phyloP scores from a whole-genome alignment of 371 early-diverging fungal genomes.

The Nematocida sp. region DNA sequence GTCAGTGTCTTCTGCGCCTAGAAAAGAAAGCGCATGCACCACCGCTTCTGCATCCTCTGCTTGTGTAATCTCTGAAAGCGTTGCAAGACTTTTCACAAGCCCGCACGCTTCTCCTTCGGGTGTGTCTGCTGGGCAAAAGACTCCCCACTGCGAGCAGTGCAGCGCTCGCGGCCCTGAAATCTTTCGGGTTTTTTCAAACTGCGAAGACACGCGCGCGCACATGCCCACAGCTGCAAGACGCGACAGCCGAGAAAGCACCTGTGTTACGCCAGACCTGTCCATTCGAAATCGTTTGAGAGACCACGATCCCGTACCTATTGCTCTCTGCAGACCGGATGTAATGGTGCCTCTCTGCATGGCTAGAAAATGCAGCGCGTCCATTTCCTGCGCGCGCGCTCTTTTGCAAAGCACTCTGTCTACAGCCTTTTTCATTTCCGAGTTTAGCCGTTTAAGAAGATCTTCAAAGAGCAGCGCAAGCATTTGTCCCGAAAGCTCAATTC shows the following conservation, averaged over 20 bases:
- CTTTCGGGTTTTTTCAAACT: slow-evolving; percentile 99
- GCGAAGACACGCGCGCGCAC: slow-evolving; percentile 94
- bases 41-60: slow-evolving; percentile 70
- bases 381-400: slow-evolving; percentile 79
- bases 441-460: slow-evolving; percentile 95
- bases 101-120: slow-evolving; percentile 99
- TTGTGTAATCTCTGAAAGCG: slow-evolving; percentile 96
- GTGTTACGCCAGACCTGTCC: slow-evolving; percentile 97
- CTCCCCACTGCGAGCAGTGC: slow-evolving; percentile 96
- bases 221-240: slow-evolving; percentile 95
- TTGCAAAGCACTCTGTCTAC: slow-evolving; percentile 85
- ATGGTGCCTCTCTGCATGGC: slow-evolving; percentile 78
- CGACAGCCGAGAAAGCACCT: slow-evolving; percentile 84
- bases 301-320: slow-evolving; percentile 99
- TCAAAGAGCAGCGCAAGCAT: slow-evolving; percentile 91
- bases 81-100: slow-evolving; percentile 92
- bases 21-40: slow-evolving; percentile 73
- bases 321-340: slow-evolving; percentile 82
- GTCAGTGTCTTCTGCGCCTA: slow-evolving; percentile 68
- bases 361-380: slow-evolving; percentile 80
- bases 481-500: slow-evolving; percentile 92
- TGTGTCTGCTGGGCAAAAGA: slow-evolving; percentile 95
- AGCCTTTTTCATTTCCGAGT: slow-evolving; percentile 69
- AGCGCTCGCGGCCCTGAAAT: slow-evolving; percentile 93
- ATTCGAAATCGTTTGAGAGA: slow-evolving; percentile 97